These are phyloP conservation scores for Phytophthora cryptogea DNA, from an alignment of 352 stramenopile genomes.

Conservation along the genomic window DNA sequence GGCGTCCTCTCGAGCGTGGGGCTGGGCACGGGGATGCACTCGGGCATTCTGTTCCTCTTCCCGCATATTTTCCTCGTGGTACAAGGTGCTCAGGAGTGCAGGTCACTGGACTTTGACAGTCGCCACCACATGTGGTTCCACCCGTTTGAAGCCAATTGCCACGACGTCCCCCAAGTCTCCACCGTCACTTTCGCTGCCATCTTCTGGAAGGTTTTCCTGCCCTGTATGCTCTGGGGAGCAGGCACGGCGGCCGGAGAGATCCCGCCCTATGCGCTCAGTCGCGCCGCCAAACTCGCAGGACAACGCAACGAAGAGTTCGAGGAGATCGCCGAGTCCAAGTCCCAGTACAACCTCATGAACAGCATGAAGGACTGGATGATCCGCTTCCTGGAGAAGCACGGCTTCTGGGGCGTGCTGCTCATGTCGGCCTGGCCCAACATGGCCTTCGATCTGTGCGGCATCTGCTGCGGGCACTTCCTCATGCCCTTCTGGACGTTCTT, in stretches of 20 bases:
- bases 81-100: constrained; percentile 86
- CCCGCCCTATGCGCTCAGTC: constrained; percentile 92
- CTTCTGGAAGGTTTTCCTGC: constrained; percentile 91
- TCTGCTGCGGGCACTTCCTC: constrained; percentile 94
- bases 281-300: constrained; percentile 80
- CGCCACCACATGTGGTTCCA: constrained; percentile 91
- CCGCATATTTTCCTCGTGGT: constrained; percentile 95
- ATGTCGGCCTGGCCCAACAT: constrained; percentile 95
- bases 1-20: constrained; percentile 94
- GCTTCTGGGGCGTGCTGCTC: constrained; percentile 93
- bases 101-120: constrained; percentile 89
- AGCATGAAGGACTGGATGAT: constrained; percentile 95
- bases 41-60: constrained; percentile 94
- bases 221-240: constrained; percentile 92
- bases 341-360: constrained; percentile 89
- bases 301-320: constrained; percentile 91
- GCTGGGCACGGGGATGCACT: constrained; percentile 94
- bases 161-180: constrained; percentile 37
- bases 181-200: constrained; percentile 85
- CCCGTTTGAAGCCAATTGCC: constrained; percentile 77
- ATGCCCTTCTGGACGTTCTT: constrained; percentile 97
- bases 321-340: constrained; percentile 84
- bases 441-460: constrained; percentile 94
- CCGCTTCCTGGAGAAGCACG: constrained; percentile 88
- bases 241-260: constrained; percentile 94